Evolutionary conservation across 2,329 filamentous ascomycete species (phyloP).

Genomic region (Fusarium ambrosium): DNA sequence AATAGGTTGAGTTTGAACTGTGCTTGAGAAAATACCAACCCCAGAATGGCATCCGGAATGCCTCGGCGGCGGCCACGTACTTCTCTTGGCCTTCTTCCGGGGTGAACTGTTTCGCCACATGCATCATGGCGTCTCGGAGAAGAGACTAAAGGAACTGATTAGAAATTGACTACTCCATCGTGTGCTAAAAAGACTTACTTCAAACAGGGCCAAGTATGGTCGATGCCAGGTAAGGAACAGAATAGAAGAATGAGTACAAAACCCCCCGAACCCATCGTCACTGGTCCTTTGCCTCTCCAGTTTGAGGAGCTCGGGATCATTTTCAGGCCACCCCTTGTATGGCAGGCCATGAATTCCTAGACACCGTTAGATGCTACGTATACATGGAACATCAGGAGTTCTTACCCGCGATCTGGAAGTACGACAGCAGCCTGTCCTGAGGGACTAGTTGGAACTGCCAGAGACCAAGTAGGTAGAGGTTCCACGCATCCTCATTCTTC

Average conservation of each 20-base stretch:
- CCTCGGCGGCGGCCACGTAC: not conserved
- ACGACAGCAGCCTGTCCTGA: not conserved
- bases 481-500: not conserved
- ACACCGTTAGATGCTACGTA: not conserved
- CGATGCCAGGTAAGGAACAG: slow-evolving; percentile 5
- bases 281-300: not conserved
- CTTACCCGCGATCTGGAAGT: not conserved
- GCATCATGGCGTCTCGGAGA: not conserved
- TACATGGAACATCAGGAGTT: not conserved
- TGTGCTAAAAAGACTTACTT: not conserved
- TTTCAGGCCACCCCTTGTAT: not conserved
- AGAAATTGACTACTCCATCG: not conserved
- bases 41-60: not conserved
- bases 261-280: not conserved
- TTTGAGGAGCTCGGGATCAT: not conserved
- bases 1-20: not conserved
- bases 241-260: not conserved
- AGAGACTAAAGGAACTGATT: not conserved
- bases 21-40: not conserved
- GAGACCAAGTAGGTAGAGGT: not conserved
- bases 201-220: not conserved
- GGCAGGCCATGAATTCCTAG: not conserved
- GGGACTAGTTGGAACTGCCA: not conserved
- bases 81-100: not conserved
- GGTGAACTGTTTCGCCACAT: not conserved